phyloP scores from a whole-genome alignment of 441 rosid genomes.

The Gossypium aridum region DNA sequence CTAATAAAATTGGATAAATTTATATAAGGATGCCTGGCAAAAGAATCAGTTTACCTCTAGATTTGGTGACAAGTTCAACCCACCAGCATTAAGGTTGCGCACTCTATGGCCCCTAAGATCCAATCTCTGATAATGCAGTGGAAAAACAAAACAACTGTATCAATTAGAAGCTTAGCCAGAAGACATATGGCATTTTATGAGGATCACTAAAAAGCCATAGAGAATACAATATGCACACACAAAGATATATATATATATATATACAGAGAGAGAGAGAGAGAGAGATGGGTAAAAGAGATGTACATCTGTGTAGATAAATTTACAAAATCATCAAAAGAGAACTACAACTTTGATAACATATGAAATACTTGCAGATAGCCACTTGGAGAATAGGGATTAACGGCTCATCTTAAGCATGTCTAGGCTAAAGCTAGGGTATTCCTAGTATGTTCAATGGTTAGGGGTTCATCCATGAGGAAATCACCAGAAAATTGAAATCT shows the following conservation, averaged over 20 bases:
- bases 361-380: not conserved
- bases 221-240: not conserved
- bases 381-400: not conserved
- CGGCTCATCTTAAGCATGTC: not conserved
- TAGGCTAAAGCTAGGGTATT: not conserved
- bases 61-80: conserved; percentile 77
- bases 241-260: not conserved
- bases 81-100: conserved; percentile 71
- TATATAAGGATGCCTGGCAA: conserved; percentile 7
- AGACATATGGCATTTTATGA: conserved; percentile 1
- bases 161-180: not conserved
- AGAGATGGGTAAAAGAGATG: not conserved
- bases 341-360: not conserved
- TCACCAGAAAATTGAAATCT: not conserved
- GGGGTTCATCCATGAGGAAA: not conserved
- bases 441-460: not conserved
- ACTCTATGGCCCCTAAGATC: conserved; percentile 97
- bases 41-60: conserved; percentile 59
- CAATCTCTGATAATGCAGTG: conserved; percentile 57
- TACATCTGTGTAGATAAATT: not conserved
- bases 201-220: not conserved
- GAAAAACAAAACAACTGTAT: not conserved
- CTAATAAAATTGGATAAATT: not conserved
- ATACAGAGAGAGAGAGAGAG: too few species aligned
- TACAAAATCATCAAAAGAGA: not conserved